Evolutionary conservation across 345 rosid species (phyloP).

Genomic region (Citrus australasica): DNA sequence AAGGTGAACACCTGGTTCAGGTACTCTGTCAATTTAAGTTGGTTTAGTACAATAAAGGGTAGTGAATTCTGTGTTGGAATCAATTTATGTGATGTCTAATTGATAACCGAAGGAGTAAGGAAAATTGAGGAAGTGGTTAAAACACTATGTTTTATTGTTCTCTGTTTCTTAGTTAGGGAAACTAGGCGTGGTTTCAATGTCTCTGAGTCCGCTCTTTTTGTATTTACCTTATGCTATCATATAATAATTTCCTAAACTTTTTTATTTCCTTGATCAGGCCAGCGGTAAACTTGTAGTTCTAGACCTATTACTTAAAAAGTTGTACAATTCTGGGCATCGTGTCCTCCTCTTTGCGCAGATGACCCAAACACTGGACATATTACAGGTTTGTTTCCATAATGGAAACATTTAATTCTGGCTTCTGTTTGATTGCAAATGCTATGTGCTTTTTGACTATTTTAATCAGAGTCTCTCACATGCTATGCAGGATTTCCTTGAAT

Average conservation of each 20-base stretch:
- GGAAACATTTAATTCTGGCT: not conserved
- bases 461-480: constrained; percentile 2
- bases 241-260: not conserved
- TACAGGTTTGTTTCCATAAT: constrained; percentile 48
- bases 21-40: constrained; percentile 30
- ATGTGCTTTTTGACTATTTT: not conserved
- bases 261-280: constrained; percentile 42
- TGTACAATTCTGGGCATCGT: constrained; percentile 63
- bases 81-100: not conserved
- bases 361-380: constrained; percentile 88
- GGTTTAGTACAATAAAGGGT: not conserved
- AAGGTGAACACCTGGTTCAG: constrained; percentile 93
- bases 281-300: constrained; percentile 81
- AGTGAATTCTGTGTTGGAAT: not conserved
- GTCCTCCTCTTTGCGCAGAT: constrained; percentile 92
- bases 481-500: constrained; percentile 78
- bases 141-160: not conserved
- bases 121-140: not conserved
- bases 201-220: not conserved
- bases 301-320: constrained; percentile 65
- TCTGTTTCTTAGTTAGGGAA: not conserved
- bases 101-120: not conserved
- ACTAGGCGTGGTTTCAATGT: not conserved
- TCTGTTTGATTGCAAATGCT: constrained; percentile 1
- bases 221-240: not conserved